These are phyloP conservation scores for Cordyceps tenuipes DNA, from an alignment of 2,329 filamentous ascomycete genomes.

Conservation along the genomic window DNA sequence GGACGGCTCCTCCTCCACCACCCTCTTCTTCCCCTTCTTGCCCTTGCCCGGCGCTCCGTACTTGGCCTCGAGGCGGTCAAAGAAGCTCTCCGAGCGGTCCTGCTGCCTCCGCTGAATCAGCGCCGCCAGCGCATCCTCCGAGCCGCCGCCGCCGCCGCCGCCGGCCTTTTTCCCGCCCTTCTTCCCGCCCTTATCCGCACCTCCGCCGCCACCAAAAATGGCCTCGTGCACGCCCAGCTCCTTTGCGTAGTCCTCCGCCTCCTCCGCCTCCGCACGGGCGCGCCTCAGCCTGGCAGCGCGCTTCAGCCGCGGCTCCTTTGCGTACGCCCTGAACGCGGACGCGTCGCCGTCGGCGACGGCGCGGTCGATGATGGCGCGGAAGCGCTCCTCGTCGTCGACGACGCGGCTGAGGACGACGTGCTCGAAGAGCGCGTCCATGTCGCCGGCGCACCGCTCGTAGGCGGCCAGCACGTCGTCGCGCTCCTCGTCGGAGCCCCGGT, in stretches of 20 bases:
- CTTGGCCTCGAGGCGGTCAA: slow-evolving; percentile 70
- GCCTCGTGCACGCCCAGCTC: slow-evolving; percentile 67
- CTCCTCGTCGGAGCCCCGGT: slow-evolving; percentile 84
- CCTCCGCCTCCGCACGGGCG: slow-evolving; percentile 58
- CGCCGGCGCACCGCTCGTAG: slow-evolving; percentile 64
- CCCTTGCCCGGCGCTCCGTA: slow-evolving; percentile 43
- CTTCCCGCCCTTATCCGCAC: slow-evolving; percentile 36
- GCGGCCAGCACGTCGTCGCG: slow-evolving; percentile 65
- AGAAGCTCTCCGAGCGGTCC: slow-evolving; percentile 50
- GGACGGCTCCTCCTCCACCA: slow-evolving; percentile 54
- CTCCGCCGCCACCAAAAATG: slow-evolving; percentile 41
- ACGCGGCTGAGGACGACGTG: slow-evolving; percentile 80
- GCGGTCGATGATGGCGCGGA: slow-evolving; percentile 69
- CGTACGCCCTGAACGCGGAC: slow-evolving; percentile 58
- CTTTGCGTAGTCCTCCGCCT: slow-evolving; percentile 68
- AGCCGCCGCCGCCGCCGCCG: slow-evolving; percentile 17
- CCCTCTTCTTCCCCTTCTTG: slow-evolving; percentile 34
- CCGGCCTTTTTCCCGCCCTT: slow-evolving; percentile 19
- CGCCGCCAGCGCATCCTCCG: slow-evolving; percentile 55
- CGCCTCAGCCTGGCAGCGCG: slow-evolving; percentile 49
- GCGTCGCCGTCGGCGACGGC: slow-evolving; percentile 68
- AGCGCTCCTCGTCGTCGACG: slow-evolving; percentile 76
- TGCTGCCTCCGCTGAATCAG: slow-evolving; percentile 67
- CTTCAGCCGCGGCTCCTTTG: slow-evolving; percentile 61
- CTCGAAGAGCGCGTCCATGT: slow-evolving; percentile 71